These are phyloP conservation scores for Kokia cookei DNA, from an alignment of 441 rosid species.

Conservation along the genomic window DNA sequence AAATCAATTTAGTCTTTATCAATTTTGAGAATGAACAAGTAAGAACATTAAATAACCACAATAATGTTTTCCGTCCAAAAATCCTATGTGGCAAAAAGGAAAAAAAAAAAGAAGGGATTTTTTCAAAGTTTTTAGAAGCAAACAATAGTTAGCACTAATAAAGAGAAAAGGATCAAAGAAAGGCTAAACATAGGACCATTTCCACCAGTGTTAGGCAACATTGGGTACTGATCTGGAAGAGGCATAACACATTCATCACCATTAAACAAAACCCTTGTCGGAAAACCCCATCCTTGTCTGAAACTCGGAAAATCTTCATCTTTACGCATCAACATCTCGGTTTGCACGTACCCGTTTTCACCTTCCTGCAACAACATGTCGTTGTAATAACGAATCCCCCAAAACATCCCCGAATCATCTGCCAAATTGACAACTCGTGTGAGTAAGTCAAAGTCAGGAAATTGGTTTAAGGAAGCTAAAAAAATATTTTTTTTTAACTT, in stretches of 20 bases:
- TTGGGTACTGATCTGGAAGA: constrained; percentile 68
- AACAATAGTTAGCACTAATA: background rate
- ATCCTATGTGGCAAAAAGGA: too few species aligned
- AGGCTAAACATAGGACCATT: background rate
- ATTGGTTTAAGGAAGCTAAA: background rate
- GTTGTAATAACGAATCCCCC: constrained; percentile 69
- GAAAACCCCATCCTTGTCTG: constrained; percentile 80
- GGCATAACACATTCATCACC: constrained; percentile 98
- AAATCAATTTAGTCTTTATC: too few species aligned
- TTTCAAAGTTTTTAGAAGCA: too few species aligned
- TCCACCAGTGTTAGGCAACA: constrained; percentile 42
- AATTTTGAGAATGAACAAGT: too few species aligned
- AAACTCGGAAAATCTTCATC: constrained; percentile 52
- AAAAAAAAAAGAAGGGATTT: too few species aligned
- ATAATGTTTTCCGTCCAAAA: too few species aligned
- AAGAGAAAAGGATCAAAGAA: constrained; percentile 5
- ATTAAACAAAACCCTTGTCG: constrained; percentile 64
- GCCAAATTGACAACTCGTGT: background rate
- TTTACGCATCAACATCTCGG: constrained; percentile 62
- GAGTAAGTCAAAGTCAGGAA: too few species aligned
- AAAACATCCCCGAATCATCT: constrained; percentile 85
- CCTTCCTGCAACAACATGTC: constrained; percentile 68
- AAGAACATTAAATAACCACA: too few species aligned
- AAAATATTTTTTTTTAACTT: constrained; percentile 8
- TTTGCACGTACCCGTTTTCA: constrained; percentile 53